Evolutionary conservation across 225 moss, liverwort and hornwort genomes (phyloP).

Genomic region (Physcomitrium patens): DNA sequence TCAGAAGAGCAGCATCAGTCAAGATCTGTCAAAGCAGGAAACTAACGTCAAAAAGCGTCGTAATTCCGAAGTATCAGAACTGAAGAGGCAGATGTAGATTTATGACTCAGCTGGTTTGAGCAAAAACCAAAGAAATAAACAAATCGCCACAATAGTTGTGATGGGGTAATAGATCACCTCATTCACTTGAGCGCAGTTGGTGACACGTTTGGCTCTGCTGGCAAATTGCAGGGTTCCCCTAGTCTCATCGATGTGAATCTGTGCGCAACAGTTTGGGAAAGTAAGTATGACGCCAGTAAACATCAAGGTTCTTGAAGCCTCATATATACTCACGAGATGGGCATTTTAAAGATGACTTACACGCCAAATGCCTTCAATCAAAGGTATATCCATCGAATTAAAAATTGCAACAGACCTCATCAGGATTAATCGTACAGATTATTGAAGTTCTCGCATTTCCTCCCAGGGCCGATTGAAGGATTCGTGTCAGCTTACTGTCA

Average conservation of each 20-base stretch:
- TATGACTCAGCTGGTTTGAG: not conserved
- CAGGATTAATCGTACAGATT: constrained; percentile 78
- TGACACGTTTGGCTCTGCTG: constrained; percentile 90
- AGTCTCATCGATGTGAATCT: constrained; percentile 95
- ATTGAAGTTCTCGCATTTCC: constrained; percentile 81
- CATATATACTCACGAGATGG: not conserved
- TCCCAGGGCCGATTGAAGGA: constrained; percentile 72
- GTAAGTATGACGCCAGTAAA: constrained; percentile 1
- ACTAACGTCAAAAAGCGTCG: constrained; percentile 21
- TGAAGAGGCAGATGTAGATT: not conserved
- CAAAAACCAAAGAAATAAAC: not conserved
- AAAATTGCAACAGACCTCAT: constrained; percentile 46
- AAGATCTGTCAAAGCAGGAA: constrained; percentile 56
- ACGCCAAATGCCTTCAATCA: constrained; percentile 10
- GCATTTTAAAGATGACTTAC: constrained; percentile 6
- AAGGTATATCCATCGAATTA: not conserved
- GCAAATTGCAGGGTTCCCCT: constrained; percentile 95
- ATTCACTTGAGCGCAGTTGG: constrained; percentile 96
- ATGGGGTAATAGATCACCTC: constrained; percentile 53
- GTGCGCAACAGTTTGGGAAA: not conserved
- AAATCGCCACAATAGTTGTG: not conserved
- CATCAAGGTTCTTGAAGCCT: not conserved
- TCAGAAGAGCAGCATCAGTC: constrained; percentile 91
- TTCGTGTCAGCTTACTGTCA: constrained; percentile 76
- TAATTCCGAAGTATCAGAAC: not conserved